Evolutionary conservation across 2,329 filamentous ascomycete species (phyloP).

Genomic region (Aspergillus puulaauensis): DNA sequence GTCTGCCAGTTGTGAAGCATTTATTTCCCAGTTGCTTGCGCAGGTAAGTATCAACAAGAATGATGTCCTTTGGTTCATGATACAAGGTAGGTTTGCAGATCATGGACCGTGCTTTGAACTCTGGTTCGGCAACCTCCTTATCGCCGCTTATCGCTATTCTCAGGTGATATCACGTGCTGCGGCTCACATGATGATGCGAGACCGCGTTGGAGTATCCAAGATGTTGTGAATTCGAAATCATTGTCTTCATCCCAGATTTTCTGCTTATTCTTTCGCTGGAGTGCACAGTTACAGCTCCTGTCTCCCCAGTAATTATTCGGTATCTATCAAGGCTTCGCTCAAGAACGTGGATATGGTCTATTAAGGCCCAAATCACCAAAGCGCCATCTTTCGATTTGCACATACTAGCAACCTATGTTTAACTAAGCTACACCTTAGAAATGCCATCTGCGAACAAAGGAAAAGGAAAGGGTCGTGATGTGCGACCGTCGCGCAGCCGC

Average conservation of each 20-base stretch:
- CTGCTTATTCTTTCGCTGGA: not conserved
- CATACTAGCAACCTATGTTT: not conserved
- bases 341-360: constrained; percentile 9
- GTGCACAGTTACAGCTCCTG: not conserved
- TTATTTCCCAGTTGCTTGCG: no score
- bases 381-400: not conserved
- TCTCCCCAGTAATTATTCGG: not conserved
- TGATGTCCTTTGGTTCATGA: not conserved
- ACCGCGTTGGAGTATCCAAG: not conserved
- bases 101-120: not conserved
- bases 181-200: not conserved
- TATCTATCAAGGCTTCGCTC: not conserved
- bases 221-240: not conserved
- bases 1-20: no score
- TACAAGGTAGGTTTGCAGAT: not conserved
- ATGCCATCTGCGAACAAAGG: constrained; percentile 50
- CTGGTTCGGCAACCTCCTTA: not conserved
- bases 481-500: constrained; percentile 57
- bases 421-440: not conserved
- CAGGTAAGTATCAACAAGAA: not conserved
- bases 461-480: constrained; percentile 56
- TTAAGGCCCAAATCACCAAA: not conserved
- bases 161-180: constrained; percentile 5
- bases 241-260: not conserved
- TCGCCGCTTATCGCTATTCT: not conserved